Base-by-base conservation (phyloP, 805 yeast species). In the Candida khao-thaluensis region DNA sequence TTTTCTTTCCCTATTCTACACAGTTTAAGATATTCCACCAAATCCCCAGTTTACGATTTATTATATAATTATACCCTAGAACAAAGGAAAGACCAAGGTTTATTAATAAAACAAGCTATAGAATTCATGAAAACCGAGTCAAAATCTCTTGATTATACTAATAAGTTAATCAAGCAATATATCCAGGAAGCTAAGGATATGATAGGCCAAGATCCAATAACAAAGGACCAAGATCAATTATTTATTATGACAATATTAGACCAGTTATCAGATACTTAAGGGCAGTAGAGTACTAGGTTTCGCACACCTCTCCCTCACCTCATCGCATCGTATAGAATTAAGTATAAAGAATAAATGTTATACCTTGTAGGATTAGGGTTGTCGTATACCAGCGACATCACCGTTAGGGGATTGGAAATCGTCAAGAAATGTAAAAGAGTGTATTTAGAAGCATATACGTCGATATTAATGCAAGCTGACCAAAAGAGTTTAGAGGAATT, bases 361-460 rank as follows among this genome's bases (percentile, higher is more conserved):
- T 93, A 91, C 59, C 74, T 91, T 45, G 79, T 91, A 42, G 99
- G 99, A 10, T 70, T 91, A 40, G 99, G 99, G 3, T 76, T 91
- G 33, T 87, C 96, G 3, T 81, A 89, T 55, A 93, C 80, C 50
- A 69, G 82, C 11, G 99, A 91, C 58, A 89, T 91, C 55, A 90
- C 98, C 1, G 96, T 91, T 11, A 82, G 97, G 52, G 99, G 99
- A 1, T 71, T 93, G 20, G 89, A 91, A 54, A 77, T 82, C 3
- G 89, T 93, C 40, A 82, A 76, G 53, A 76, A 73, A 59, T 89
- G 97, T 65, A 80, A 84, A 54, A 72, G 96, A 29, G 95, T 91
- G n/a, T 91, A 91, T 52, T 69, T 93, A 41, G 99, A 91, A 66
- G 97, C 95, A 2, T 91, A 91, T 63, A 91, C 99, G 3, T 85